Conservation (phyloP, 768 basidiomycete genomes). For the Leccinum uliginosum region DNA sequence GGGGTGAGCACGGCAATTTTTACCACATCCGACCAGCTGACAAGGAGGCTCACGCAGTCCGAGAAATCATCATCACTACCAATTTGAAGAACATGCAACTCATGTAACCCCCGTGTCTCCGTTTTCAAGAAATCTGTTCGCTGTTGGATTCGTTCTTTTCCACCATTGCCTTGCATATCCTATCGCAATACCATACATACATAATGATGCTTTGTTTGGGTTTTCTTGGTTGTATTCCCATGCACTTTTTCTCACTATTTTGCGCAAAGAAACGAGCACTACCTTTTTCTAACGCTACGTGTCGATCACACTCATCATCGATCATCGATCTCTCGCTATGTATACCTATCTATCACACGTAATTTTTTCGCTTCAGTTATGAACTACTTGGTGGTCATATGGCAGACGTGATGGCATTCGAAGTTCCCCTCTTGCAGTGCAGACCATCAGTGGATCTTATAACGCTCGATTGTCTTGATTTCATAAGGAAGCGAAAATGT, state of each 20-base stretch:
- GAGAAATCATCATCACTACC: conserved; percentile 64
- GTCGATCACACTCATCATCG: neutral
- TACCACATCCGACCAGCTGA: neutral
- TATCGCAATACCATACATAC: conserved; percentile 4
- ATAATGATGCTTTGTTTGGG: conserved; percentile 4
- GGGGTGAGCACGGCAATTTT: conserved; percentile 44
- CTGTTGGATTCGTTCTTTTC: conserved; percentile 7
- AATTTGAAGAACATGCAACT: conserved; percentile 55
- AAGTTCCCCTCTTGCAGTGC: neutral
- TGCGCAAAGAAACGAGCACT: conserved; percentile 10
- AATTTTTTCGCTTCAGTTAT: conserved; percentile 4
- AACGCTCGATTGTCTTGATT: neutral
- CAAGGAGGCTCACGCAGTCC: conserved; percentile 38
- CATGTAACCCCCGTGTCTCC: conserved; percentile 21
- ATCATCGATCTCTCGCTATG: conserved; percentile 6
- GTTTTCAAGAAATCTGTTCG: neutral
- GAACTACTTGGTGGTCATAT: conserved; percentile 1
- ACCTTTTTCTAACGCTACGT: conserved; percentile 8
- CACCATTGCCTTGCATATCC: conserved; percentile 11
- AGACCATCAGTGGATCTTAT: neutral
- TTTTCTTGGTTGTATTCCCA: conserved; percentile 15
- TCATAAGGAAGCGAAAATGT: neutral
- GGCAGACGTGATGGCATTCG: neutral
- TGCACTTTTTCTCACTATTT: conserved; percentile 2
- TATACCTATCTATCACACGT: conserved; percentile 24